A percentile compares a stretch with the other conserved stretches of the same genome.
Conservation (phyloP, 2,329 filamentous ascomycete genomes). For the Colletotrichum sp. region DNA sequence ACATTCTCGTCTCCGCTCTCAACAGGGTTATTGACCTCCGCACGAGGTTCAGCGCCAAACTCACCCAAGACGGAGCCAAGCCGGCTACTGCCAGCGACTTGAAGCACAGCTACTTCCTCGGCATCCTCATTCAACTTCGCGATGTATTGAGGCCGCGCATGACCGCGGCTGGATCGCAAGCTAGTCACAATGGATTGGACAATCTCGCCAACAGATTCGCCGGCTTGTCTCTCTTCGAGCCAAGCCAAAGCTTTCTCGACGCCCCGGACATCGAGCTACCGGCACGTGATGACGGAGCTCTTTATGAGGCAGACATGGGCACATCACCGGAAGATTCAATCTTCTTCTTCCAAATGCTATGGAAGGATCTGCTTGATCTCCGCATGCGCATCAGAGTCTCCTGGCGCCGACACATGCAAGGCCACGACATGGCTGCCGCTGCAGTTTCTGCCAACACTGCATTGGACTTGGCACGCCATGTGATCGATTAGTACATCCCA, state of each 20-base stretch:
- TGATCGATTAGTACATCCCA: slow-evolving; percentile 34
- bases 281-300: slow-evolving; percentile 5
- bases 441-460: slow-evolving; percentile 42
- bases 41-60: slow-evolving; percentile 27
- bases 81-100: slow-evolving; percentile 26
- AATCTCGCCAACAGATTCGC: slow-evolving; percentile 30
- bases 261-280: slow-evolving; percentile 29
- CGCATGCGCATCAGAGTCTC: slow-evolving; percentile 30
- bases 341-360: slow-evolving; percentile 29
- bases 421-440: slow-evolving; percentile 31
- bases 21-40: slow-evolving; percentile 40
- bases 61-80: slow-evolving; percentile 22
- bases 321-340: slow-evolving; percentile 26
- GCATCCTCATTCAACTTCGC: slow-evolving; percentile 36
- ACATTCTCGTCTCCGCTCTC: slow-evolving; percentile 33
- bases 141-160: slow-evolving; percentile 29
- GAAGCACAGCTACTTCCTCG: slow-evolving; percentile 37
- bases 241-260: slow-evolving; percentile 40
- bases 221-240: slow-evolving; percentile 38
- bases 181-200: not conserved
- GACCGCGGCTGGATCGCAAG: slow-evolving; percentile 26
- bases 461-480: slow-evolving; percentile 33
- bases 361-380: slow-evolving; percentile 34
- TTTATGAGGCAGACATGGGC: slow-evolving; percentile 33
- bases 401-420: slow-evolving; percentile 32